phyloP scores from a whole-genome alignment of 148 eudicot species.

The Selenicereus undatus region DNA sequence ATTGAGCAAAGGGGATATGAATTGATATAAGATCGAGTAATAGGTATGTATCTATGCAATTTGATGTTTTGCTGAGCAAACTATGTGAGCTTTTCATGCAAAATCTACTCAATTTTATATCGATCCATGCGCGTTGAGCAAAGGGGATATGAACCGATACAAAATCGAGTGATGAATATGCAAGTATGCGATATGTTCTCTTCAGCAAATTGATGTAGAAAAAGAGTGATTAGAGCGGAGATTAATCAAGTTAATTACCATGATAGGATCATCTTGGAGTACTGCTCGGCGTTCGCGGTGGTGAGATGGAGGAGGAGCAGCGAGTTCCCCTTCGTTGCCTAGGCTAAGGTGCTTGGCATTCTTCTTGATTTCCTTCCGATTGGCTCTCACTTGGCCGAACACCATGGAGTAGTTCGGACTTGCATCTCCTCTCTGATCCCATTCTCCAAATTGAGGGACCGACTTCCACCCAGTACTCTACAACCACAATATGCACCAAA shows the following conservation, averaged over 20 bases:
- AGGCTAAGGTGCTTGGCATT: not conserved
- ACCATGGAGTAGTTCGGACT: conserved; percentile 42
- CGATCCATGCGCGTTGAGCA: conserved; percentile 34
- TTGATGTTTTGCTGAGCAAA: not conserved
- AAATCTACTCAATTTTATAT: conserved; percentile 10
- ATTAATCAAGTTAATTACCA: not conserved
- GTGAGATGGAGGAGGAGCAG: not conserved
- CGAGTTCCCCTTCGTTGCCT: conserved; percentile 22
- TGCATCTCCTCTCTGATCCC: conserved; percentile 33
- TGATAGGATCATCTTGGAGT: not conserved
- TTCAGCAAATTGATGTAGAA: too few relatives aligned
- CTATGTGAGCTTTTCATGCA: too few relatives aligned
- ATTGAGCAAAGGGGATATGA: conserved; percentile 37
- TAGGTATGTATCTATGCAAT: not conserved
- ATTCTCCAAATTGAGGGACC: conserved; percentile 45
- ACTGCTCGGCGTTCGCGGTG: not conserved
- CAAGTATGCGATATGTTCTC: not conserved
- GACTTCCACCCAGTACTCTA: conserved; percentile 15
- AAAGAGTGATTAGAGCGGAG: not conserved
- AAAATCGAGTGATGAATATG: not conserved
- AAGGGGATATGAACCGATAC: conserved; percentile 39
- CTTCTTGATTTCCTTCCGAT: conserved; percentile 33
- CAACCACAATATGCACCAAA: not conserved
- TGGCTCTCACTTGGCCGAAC: conserved; percentile 46
- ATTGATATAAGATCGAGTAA: conserved; percentile 20